Percentiles rank a stretch among this genome's conserved stretches.
These are phyloP conservation scores for Sabuloglossum arenarium DNA, from an alignment of 495 filamentous ascomycete genomes.

Conservation along the genomic window DNA sequence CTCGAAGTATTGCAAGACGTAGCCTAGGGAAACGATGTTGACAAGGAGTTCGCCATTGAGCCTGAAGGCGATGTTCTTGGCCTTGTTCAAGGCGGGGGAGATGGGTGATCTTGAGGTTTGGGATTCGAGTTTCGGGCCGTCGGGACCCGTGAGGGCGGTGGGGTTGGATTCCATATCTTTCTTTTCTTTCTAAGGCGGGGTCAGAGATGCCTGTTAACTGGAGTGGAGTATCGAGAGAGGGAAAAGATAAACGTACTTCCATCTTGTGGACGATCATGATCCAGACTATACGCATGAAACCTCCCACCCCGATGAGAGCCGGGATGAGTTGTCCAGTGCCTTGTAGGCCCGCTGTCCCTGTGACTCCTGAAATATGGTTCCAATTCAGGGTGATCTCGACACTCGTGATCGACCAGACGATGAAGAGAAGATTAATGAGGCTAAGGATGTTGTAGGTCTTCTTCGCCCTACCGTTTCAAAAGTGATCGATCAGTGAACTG, in stretches of 20 bases:
- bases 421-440: background rate
- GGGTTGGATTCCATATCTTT: background rate
- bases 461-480: background rate
- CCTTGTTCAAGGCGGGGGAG: background rate
- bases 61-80: background rate
- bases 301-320: background rate
- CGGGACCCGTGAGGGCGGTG: background rate
- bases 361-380: background rate
- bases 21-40: background rate
- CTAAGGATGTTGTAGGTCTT: background rate
- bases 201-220: background rate
- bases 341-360: background rate
- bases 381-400: background rate
- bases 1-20: background rate
- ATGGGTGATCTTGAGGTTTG: background rate
- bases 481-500: background rate
- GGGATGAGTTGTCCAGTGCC: background rate
- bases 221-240: background rate
- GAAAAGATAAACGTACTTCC: background rate
- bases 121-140: background rate
- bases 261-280: background rate
- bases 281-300: background rate
- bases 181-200: background rate
- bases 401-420: background rate
- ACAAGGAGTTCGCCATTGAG: background rate